Conservation (phyloP, 805 yeast species). For the Candida ulmi region DNA sequence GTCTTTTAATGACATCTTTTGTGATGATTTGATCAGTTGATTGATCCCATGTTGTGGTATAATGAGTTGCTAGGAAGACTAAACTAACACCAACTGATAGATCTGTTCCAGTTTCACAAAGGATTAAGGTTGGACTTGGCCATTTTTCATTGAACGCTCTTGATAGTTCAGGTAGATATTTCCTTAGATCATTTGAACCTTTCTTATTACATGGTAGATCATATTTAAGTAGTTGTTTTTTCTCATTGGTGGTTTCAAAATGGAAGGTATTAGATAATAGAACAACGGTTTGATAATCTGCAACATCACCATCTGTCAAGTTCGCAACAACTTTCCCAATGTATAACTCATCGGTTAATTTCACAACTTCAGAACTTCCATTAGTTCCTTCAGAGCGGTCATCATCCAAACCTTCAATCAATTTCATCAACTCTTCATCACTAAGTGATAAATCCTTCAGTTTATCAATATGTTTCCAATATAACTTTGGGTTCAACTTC, state of each 20-base stretch:
- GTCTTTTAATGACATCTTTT: slow-evolving; percentile 51
- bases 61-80: slow-evolving; percentile 42
- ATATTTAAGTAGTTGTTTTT: slow-evolving; percentile 11
- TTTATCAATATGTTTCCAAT: slow-evolving; percentile 44
- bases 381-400: background rate
- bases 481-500: slow-evolving; percentile 43
- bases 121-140: slow-evolving; percentile 26
- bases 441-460: slow-evolving; percentile 23
- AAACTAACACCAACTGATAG: slow-evolving; percentile 58
- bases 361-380: slow-evolving; percentile 5
- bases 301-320: slow-evolving; percentile 1
- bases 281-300: slow-evolving; percentile 4
- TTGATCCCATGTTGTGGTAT: slow-evolving; percentile 35
- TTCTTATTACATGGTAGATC: slow-evolving; percentile 44
- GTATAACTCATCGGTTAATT: slow-evolving; percentile 13
- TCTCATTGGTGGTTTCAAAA: background rate
- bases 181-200: slow-evolving; percentile 59
- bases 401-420: slow-evolving; percentile 6
- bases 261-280: slow-evolving; percentile 7
- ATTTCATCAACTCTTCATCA: slow-evolving; percentile 25
- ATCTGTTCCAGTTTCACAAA: slow-evolving; percentile 65
- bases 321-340: slow-evolving; percentile 19
- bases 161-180: slow-evolving; percentile 38
- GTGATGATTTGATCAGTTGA: slow-evolving; percentile 22
- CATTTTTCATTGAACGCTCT: slow-evolving; percentile 13